These are phyloP conservation scores for Malus asiatica DNA, from an alignment of 306 rosid species.

Conservation along the genomic window DNA sequence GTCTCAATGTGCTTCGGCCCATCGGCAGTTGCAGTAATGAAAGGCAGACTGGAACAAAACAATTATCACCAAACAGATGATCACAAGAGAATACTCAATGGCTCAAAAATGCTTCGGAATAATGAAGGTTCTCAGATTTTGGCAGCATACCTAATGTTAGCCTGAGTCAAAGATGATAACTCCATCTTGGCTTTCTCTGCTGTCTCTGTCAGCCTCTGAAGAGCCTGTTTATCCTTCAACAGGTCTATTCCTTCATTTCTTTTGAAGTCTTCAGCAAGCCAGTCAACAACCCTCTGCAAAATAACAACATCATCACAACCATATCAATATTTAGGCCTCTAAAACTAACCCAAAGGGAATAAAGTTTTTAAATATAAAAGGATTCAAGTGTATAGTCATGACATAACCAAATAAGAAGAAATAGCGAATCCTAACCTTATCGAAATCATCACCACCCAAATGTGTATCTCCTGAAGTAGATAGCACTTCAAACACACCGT, in stretches of 20 bases:
- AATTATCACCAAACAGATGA: neutral
- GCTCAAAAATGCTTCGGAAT: neutral
- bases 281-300: slow-evolving; percentile 80
- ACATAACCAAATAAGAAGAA: neutral
- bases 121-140: neutral
- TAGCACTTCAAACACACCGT: slow-evolving; percentile 94
- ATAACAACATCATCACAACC: neutral
- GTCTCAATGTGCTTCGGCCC: slow-evolving; percentile 99
- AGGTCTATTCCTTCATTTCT: slow-evolving; percentile 86
- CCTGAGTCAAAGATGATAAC: slow-evolving; percentile 81
- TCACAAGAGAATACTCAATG: neutral
- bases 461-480: slow-evolving; percentile 98
- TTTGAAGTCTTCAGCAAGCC: slow-evolving; percentile 73
- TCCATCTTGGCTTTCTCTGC: slow-evolving; percentile 99
- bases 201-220: slow-evolving; percentile 93
- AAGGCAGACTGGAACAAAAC: slow-evolving; percentile 59
- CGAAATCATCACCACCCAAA: slow-evolving; percentile 98
- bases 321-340: neutral
- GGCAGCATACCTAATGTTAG: slow-evolving; percentile 66
- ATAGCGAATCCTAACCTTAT: slow-evolving; percentile 44
- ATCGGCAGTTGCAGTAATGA: slow-evolving; percentile 91
- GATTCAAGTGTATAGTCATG: neutral
- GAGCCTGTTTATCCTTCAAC: slow-evolving; percentile 93
- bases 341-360: neutral
- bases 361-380: neutral